Evolutionary conservation across 495 filamentous ascomycete species (phyloP), one percentile per base, ranked within the genome.

Genomic region (Neurospora tetraspora): DNA sequence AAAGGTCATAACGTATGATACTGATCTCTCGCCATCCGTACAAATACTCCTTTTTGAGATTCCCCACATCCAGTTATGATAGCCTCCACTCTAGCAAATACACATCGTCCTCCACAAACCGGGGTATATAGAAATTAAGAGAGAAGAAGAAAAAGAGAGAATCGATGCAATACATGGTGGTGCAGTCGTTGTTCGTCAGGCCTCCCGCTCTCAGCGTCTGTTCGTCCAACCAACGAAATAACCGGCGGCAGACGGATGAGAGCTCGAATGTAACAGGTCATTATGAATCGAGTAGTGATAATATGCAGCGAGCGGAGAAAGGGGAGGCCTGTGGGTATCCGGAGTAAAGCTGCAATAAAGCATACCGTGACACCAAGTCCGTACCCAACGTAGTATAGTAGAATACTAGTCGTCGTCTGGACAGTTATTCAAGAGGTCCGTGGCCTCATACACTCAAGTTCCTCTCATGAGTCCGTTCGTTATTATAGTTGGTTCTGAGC

Each of bases 361-460:
- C 69, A 75, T 75, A 71, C 69, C 70, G 73, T 78, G 73, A 70
- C 72, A 74, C 80, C 81, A 81, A 83, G 78, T 76, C 76, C 78
- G 76, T 83, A 82, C 75, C 80, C 79, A 81, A 84, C 80, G 79
- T 79, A 79, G 74, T 80, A 76, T 71, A 71, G 74, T 74, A 74
- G 37, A 75, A 71, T 47, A 73, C 68, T 73, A 61, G 71, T 72
- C 40, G 73, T 80, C 78, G 74, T 79, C 70, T 76, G 80, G 70
- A 77, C 79, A 77, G 53, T 81, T 75, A 79, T 80, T 75, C 74
- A 76, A 74, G 70, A 78, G 61, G 7, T 74, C 53, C 69, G 23
- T 76, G 68, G 70, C 42, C 74, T 77, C 76, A 75, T 76, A 73
- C 73, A 72, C 72, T 65, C 78, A 73, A 74, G 45, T 73, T 69